phyloP scores from a whole-genome alignment of 352 stramenopile genomes.

The Phytophthora tubulina region DNA sequence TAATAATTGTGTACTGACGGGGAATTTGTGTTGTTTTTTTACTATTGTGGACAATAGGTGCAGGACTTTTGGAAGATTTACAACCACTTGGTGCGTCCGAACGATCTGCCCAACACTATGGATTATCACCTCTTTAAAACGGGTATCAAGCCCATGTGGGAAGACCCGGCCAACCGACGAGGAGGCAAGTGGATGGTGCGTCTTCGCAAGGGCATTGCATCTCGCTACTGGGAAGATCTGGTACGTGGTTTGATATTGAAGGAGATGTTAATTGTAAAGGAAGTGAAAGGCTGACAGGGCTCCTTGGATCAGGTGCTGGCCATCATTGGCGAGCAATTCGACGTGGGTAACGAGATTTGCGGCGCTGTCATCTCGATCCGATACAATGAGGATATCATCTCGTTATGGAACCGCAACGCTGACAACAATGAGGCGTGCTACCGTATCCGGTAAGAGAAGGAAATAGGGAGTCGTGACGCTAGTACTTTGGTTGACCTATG shows the following conservation, averaged over 20 bases:
- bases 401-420: conserved; percentile 94
- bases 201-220: conserved; percentile 92
- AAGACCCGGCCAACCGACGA: conserved; percentile 91
- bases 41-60: conserved; percentile 49
- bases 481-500: background rate
- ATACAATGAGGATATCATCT: conserved; percentile 95
- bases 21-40: background rate
- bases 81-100: conserved; percentile 93
- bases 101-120: conserved; percentile 91
- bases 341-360: conserved; percentile 94
- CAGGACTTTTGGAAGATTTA: conserved; percentile 95
- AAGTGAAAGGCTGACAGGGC: conserved; percentile 8
- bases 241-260: conserved; percentile 40
- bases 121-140: conserved; percentile 95
- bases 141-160: conserved; percentile 95
- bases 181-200: conserved; percentile 95
- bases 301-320: conserved; percentile 72
- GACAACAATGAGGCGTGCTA: conserved; percentile 93
- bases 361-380: conserved; percentile 92
- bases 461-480: background rate
- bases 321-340: conserved; percentile 95
- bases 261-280: background rate
- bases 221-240: conserved; percentile 94
- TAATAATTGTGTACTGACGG: conserved; percentile 9
- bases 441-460: conserved; percentile 67